These are phyloP conservation scores for Pyrenophora graminea DNA, from an alignment of 2,329 filamentous ascomycete genomes.

Conservation along the genomic window DNA sequence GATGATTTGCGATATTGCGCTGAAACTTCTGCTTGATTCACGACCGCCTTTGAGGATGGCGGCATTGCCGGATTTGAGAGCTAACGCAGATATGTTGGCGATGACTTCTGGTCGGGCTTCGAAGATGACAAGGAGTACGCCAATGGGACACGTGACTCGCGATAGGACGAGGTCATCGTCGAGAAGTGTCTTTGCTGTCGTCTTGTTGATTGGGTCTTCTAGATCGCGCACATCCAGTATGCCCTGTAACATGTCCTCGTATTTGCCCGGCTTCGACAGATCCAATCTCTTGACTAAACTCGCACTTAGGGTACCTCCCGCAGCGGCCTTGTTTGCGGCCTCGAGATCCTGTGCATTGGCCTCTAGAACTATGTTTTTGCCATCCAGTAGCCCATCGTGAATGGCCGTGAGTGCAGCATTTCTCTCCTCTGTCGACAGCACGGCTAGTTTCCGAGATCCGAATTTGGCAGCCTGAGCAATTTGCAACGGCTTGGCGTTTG, in stretches of 20 bases:
- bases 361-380: conserved; percentile 76
- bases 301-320: conserved; percentile 74
- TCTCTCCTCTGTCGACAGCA: conserved; percentile 73
- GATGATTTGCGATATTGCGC: conserved; percentile 85
- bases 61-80: conserved; percentile 96
- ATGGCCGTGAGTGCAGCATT: conserved; percentile 86
- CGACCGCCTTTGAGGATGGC: conserved; percentile 97
- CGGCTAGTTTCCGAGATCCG: conserved; percentile 81
- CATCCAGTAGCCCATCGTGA: conserved; percentile 71
- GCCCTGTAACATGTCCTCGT: conserved; percentile 95
- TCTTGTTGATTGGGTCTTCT: conserved; percentile 83
- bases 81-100: conserved; percentile 93
- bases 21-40: conserved; percentile 93
- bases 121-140: conserved; percentile 97
- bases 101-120: conserved; percentile 98
- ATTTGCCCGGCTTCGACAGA: conserved; percentile 84
- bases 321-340: conserved; percentile 71
- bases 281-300: conserved; percentile 89
- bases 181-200: conserved; percentile 80
- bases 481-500: conserved; percentile 77
- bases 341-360: conserved; percentile 86
- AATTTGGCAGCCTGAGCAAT: conserved; percentile 77
- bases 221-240: conserved; percentile 85
- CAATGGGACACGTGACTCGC: conserved; percentile 90
- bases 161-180: conserved; percentile 86